Conservation (phyloP, 1,284 basidiomycete genomes). For the Moniliophthora roreri region DNA sequence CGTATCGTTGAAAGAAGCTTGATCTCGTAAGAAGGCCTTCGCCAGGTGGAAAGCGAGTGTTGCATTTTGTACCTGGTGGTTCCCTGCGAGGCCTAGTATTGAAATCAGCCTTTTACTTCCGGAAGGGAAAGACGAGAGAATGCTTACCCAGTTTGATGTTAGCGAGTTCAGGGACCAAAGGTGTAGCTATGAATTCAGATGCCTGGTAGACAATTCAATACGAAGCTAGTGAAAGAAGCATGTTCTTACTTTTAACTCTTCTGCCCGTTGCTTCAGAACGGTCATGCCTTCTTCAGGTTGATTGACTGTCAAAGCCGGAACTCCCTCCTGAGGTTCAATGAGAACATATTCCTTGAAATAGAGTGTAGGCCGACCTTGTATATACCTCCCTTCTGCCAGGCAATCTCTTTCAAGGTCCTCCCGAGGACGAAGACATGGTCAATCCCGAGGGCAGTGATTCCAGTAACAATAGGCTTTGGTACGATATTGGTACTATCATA, state of each 20-base stretch:
- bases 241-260: slow-evolving; percentile 55
- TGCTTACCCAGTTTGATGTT: slow-evolving; percentile 62
- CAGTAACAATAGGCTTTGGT: slow-evolving; percentile 86
- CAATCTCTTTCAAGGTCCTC: slow-evolving; percentile 88
- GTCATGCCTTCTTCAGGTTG: slow-evolving; percentile 73
- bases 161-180: slow-evolving; percentile 45
- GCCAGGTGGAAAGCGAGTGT: slow-evolving; percentile 82
- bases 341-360: slow-evolving; percentile 12
- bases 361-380: slow-evolving; percentile 66
- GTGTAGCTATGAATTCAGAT: slow-evolving; percentile 64
- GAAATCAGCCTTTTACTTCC: neutral
- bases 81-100: slow-evolving; percentile 76
- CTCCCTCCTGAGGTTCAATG: slow-evolving; percentile 53
- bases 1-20: slow-evolving; percentile 26
- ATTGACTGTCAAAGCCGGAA: slow-evolving; percentile 82
- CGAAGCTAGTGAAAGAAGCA: neutral
- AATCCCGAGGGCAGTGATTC: slow-evolving; percentile 88
- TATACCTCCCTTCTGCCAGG: slow-evolving; percentile 96
- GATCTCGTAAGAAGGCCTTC: slow-evolving; percentile 63
- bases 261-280: slow-evolving; percentile 68
- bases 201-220: slow-evolving; percentile 36
- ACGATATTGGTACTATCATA: slow-evolving; percentile 98
- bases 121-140: neutral
- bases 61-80: slow-evolving; percentile 91
- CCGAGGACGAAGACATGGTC: slow-evolving; percentile 94